Base-by-base conservation (phyloP, 768 basidiomycete species). In the Suillus luteus region DNA sequence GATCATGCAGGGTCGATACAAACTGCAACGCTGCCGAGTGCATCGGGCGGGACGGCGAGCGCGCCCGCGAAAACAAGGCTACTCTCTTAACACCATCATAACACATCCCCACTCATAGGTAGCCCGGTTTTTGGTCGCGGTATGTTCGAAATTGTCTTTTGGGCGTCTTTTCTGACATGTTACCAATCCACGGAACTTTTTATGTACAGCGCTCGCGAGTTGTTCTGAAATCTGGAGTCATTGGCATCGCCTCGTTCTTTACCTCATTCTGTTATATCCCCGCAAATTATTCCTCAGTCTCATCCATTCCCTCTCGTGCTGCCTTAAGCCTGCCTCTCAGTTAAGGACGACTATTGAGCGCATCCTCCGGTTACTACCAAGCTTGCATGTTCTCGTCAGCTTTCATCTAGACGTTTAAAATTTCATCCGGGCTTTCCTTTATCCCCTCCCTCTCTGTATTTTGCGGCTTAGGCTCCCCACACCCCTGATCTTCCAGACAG, bases 161-260 rank as follows among this genome's bases (percentile, higher is more conserved):
- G 27, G 38, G 62, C 62, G 62, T 62, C 62, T 62, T 35, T 62
- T 61, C 43, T 62, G 59, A 62, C 60, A 46, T 37, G n/a, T 60
- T 40, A 35, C 62, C 40, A 12, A 41, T 57, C 40, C 22, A 37
- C 31, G 51, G 61, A 17, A 59, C 61, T 61, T 61, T 61, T 61
- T 57, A n/a, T 61, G 55, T 40, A 33, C 33, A 61, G 60, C 15
- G 37, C 55, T 59, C 40, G 49, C 9, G 43, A 35, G 41, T 43
- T 19, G 41, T 60, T 43, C 40, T 38, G 40, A 51, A 27, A 15
- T 54, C 31, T 33, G 33, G 19, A 19, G 7, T 33, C 19, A 27
- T 9, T 35, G 11, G 15, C 60, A 27, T 52, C 51, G 51, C 27
- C 22, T 60, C 31, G 9, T 60, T 60, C n/a, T 40, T 52, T 52